Evolutionary conservation across 2,329 filamentous ascomycete species (phyloP), one percentile per base, ranked within the genome.

Genomic region (Microdochium nivale): DNA sequence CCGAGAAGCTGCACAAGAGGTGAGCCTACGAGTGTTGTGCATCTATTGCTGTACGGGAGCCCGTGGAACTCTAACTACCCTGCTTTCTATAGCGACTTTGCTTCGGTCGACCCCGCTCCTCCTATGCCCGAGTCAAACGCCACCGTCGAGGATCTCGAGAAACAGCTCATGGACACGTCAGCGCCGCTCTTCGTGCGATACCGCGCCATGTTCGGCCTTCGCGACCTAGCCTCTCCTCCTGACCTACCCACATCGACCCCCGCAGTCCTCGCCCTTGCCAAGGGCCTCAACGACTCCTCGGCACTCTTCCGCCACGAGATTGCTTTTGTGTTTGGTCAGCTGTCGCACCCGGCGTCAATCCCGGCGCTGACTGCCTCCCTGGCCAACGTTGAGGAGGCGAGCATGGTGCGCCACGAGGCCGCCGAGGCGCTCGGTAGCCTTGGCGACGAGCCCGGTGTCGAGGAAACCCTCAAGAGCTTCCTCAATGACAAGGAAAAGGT

Each of bases 401-500:
- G 91, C 63, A 99, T 99, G 94, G 94, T 99, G 52, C 85, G 94
- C 52, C 94, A 99, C 65, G 94, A 99, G 72, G 95, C 94, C 48
- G 94, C 95, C 1, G 94, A 99, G 73, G 94, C 94, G 24, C 81
- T 99, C 25, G 94, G 94, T 25, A 95, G 91, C 63, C 77, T 99
- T 30, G 95, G 94, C 24, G 90, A 95, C 23, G 91, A 96, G 69
- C 87, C 90, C 48, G 92, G 92, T 21, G 94, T 99, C 13, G 91
- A 96, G 65, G 88, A 90, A 52, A 86, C 83, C 3, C 67, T 99
- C 63, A 89, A 82, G 70, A 79, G 76, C 56, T 97, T 96, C 71
- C 71, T 97, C 58, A 75, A 96, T 57, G 95, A 99, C 67, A 83
- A 90, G 55, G 92, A 97, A 70, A 83, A 88, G 67, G 91, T 99